phyloP scores from a whole-genome alignment of 208 protist species.

The Trichomonas tenax region DNA sequence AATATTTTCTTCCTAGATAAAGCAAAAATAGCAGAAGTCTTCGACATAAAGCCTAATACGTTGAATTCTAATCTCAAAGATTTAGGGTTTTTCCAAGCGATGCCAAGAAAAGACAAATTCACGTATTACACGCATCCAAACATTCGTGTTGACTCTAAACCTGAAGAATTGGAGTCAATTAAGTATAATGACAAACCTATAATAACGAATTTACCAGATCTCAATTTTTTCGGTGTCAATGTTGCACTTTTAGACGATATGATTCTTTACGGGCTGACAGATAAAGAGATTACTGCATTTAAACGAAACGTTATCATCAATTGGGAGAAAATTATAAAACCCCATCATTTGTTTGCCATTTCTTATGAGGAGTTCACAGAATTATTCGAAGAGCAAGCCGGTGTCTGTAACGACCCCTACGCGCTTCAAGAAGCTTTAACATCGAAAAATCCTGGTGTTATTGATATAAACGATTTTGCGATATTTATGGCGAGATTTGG shows the following conservation, averaged over 20 bases:
- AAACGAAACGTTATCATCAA: background rate
- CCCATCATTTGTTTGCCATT: background rate
- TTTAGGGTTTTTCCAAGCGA: background rate
- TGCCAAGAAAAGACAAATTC: too few relatives aligned
- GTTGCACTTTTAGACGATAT: background rate
- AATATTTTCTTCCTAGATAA: background rate
- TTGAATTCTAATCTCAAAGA: background rate
- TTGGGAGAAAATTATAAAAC: background rate
- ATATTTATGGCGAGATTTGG: constrained; percentile 4
- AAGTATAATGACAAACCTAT: background rate
- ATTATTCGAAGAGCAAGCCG: background rate
- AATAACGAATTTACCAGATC: background rate
- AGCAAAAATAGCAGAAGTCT: background rate
- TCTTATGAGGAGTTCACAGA: background rate
- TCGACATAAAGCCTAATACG: background rate
- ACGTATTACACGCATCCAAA: background rate
- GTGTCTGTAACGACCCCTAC: background rate
- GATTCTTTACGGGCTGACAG: background rate
- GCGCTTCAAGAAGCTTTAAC: background rate
- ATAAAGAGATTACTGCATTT: background rate
- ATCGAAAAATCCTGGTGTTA: background rate
- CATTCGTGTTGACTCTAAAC: background rate
- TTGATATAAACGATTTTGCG: background rate
- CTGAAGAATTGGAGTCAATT: background rate
- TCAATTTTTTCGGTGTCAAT: background rate